phyloP scores from a whole-genome alignment of 257 asterid genomes.

The Solanum lignicaule region DNA sequence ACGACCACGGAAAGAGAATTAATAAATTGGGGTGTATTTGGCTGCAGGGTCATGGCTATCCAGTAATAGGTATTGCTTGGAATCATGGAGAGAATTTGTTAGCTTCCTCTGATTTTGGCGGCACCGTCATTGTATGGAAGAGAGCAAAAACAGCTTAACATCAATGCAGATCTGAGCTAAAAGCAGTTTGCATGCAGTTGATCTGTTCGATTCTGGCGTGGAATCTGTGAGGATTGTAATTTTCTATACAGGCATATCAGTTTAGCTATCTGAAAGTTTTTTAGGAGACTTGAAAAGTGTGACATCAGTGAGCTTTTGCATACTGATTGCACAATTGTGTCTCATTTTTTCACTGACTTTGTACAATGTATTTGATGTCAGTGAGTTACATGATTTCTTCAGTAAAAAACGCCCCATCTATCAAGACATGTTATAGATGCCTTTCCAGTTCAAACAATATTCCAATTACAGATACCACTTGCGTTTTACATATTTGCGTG shows the following conservation, averaged over 20 bases:
- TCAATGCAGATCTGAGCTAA: neutral
- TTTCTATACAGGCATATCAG: neutral
- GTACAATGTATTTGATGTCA: neutral
- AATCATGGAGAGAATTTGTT: conserved; percentile 85
- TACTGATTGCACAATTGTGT: neutral
- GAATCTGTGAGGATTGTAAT: neutral
- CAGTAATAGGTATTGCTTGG: conserved; percentile 95
- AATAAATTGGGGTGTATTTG: neutral
- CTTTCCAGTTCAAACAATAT: neutral
- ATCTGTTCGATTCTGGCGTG: neutral
- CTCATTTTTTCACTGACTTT: neutral
- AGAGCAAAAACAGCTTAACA: conserved; percentile 54
- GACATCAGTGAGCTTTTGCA: neutral
- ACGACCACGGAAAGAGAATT: neutral
- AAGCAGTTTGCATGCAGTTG: neutral
- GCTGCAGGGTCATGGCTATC: conserved; percentile 84
- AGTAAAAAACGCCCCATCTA: neutral
- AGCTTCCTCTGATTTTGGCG: conserved; percentile 98
- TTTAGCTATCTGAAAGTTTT: neutral
- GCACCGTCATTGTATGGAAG: conserved; percentile 95
- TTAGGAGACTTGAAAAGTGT: neutral
- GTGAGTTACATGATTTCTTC: neutral
- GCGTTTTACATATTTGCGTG: neutral
- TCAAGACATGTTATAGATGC: neutral
- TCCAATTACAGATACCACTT: neutral